Base-by-base conservation (phyloP, 257 asterid genomes). In the Dorcoceras hygrometricum region DNA sequence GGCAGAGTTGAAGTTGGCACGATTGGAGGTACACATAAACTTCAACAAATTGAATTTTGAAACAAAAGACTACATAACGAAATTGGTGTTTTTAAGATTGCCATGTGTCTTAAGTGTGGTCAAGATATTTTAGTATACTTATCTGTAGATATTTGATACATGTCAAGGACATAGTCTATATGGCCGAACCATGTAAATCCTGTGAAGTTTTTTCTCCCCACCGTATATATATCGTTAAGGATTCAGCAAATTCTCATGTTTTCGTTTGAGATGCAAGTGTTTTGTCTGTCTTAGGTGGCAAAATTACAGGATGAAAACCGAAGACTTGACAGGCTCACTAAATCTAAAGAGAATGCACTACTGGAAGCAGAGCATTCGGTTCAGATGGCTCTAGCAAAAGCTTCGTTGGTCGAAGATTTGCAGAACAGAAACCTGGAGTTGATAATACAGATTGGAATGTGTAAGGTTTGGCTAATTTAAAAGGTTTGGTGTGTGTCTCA, bases 281-380 rank as follows among this genome's bases (percentile, higher is more conserved):
- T 27, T 63, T 59, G 68, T 48, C 20, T 73, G 67, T 71, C 27
- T 62, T 68, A 92, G 98, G 81, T 89, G 23, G 89, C 88, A 63
- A 92, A 92, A 81, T 78, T 86, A 71, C 98, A 87, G 77, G 98
- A 92, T 32, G 91, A 92, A 76, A 92, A 84, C 82, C 87, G 86
- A 81, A 96, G 95, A 62, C 87, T 92, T 62, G 96, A 84, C 72
- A 84, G 98, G 46, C 95, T 92, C 63, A 86, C 96, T n/a, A 92
- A 87, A 83, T 92, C 97, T 59, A 92, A 92, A 82, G 98, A 92
- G 83, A 85, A 95, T 63, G 97, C 98, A 72, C 81, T 92, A 20
- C 70, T 92, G 76, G 98, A 92, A 75, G 98, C 91, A 43, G 96
- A 92, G 55, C 85, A 85, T 53, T 80, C 91, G 2, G 88, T 92